Percentiles rank a stretch among this genome's conserved stretches.
Evolutionary conservation across 192 early-diverging fungal genomes (phyloP).

Genomic region (Lobosporangium transversale): DNA sequence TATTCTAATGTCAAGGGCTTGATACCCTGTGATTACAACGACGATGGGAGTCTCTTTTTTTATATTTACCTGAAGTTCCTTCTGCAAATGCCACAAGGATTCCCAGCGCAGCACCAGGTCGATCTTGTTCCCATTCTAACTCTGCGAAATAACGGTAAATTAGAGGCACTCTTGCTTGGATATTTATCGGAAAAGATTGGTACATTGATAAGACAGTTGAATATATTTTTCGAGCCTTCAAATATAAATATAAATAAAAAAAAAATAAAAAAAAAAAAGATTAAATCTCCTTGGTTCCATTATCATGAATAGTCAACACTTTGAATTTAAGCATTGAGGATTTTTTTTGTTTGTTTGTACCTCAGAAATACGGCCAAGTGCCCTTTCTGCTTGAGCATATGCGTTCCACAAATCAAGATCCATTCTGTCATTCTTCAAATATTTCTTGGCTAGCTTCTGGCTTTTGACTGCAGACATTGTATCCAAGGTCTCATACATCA

Average conservation of each 20-base stretch:
- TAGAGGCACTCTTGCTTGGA: constrained; percentile 46
- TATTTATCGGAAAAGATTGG: constrained; percentile 48
- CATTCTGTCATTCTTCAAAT: constrained; percentile 53
- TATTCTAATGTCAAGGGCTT: too few relatives aligned
- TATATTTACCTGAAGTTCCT: constrained; percentile 16
- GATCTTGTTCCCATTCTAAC: constrained; percentile 62
- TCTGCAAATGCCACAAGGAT: constrained; percentile 55
- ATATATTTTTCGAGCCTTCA: constrained; percentile 53
- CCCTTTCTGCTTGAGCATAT: constrained; percentile 62
- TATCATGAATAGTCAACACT: too few relatives aligned
- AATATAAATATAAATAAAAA: background rate
- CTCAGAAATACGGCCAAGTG: constrained; percentile 54
- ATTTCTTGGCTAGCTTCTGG: constrained; percentile 57
- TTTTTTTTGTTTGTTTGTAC: constrained; percentile 33
- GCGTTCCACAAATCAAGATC: constrained; percentile 66
- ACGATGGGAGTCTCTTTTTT: too few relatives aligned
- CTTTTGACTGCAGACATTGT: constrained; percentile 43
- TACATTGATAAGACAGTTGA: constrained; percentile 54
- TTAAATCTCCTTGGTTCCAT: background rate
- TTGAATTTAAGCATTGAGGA: too few relatives aligned
- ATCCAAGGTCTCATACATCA: constrained; percentile 56
- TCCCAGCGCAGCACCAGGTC: constrained; percentile 53
- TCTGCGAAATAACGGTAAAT: constrained; percentile 60
- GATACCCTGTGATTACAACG: too few relatives aligned
- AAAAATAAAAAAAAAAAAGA: background rate